Percentiles rank a stretch among this genome's conserved stretches.
Conservation (phyloP, 495 filamentous ascomycete genomes). For the Lineolata rhizophorae region DNA sequence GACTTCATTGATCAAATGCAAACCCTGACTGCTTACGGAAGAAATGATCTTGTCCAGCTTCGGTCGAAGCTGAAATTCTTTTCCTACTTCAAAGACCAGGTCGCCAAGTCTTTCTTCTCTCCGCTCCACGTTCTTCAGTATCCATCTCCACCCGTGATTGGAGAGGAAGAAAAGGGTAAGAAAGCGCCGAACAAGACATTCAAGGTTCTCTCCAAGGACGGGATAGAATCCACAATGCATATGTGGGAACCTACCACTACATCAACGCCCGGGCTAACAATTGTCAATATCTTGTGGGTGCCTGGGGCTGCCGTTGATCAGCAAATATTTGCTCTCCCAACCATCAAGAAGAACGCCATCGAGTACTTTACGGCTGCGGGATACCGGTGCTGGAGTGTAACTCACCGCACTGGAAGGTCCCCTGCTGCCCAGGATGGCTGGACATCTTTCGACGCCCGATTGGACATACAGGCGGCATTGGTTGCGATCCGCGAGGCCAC, state of each 20-base stretch:
- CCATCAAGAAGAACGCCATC: slow-evolving; percentile 39
- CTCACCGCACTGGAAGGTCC: slow-evolving; percentile 37
- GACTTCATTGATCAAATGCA: slow-evolving; percentile 36
- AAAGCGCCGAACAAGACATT: slow-evolving; percentile 19
- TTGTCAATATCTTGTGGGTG: too few relatives aligned
- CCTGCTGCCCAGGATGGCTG: slow-evolving; percentile 27
- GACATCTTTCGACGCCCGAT: slow-evolving; percentile 39
- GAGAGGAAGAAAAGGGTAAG: slow-evolving; percentile 24
- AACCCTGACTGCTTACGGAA: slow-evolving; percentile 29
- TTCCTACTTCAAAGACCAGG: slow-evolving; percentile 31
- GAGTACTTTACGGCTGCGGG: slow-evolving; percentile 40
- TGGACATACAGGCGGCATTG: slow-evolving; percentile 36
- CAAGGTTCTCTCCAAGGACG: slow-evolving; percentile 22
- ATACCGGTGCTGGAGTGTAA: slow-evolving; percentile 32
- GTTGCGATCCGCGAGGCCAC: slow-evolving; percentile 26
- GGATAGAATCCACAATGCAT: slow-evolving; percentile 29
- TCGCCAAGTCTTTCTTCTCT: slow-evolving; percentile 29
- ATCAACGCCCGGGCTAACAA: slow-evolving; percentile 3
- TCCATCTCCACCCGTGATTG: slow-evolving; percentile 22
- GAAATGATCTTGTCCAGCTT: slow-evolving; percentile 12
- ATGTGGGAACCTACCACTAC: slow-evolving; percentile 27
- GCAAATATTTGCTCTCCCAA: slow-evolving; percentile 41
- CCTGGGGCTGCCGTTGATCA: slow-evolving; percentile 41
- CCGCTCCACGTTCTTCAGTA: slow-evolving; percentile 33
- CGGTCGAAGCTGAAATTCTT: slow-evolving; percentile 1